Percentiles rank a stretch among this genome's conserved stretches.
phyloP scores from a whole-genome alignment of 2,329 filamentous ascomycete species.

The Talaromyces amestolkiae region DNA sequence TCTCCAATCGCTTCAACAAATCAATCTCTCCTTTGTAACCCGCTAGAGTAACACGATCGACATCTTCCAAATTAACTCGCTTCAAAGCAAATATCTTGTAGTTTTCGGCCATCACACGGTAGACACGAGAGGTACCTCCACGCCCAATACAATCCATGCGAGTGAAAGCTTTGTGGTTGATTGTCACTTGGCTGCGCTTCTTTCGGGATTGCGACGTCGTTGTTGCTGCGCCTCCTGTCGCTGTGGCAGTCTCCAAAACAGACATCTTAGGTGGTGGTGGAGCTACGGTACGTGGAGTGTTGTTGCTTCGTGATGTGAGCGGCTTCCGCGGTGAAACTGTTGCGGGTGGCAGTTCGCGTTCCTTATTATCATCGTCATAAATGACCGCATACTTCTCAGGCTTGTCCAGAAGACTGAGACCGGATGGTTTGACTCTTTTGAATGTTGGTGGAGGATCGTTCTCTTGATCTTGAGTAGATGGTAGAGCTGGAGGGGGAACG shows the following conservation, averaged over 20 bases:
- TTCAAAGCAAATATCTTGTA: slow-evolving; percentile 94
- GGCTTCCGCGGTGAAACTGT: slow-evolving; percentile 47
- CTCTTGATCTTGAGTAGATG: slow-evolving; percentile 73
- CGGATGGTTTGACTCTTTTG: slow-evolving; percentile 59
- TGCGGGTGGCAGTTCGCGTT: slow-evolving; percentile 42
- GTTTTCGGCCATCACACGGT: slow-evolving; percentile 94
- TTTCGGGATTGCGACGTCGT: slow-evolving; percentile 70
- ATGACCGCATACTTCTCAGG: slow-evolving; percentile 55
- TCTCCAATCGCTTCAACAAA: slow-evolving; percentile 73
- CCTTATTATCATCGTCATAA: slow-evolving; percentile 46
- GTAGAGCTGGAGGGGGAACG: slow-evolving; percentile 56
- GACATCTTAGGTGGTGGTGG: slow-evolving; percentile 93
- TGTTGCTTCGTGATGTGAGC: slow-evolving; percentile 56
- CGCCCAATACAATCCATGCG: slow-evolving; percentile 86
- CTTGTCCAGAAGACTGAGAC: slow-evolving; percentile 56
- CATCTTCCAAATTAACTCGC: slow-evolving; percentile 83
- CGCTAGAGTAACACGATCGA: slow-evolving; percentile 76
- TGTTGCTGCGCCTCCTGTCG: slow-evolving; percentile 74
- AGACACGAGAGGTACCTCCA: slow-evolving; percentile 91
- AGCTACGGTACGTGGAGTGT: slow-evolving; percentile 73
- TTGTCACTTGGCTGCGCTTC: slow-evolving; percentile 76
- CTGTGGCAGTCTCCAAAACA: slow-evolving; percentile 85
- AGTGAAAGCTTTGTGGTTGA: slow-evolving; percentile 90
- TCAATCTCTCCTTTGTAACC: slow-evolving; percentile 97
- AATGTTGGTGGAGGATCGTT: slow-evolving; percentile 74